Base-by-base conservation (phyloP, 495 filamentous ascomycete genomes). In the Talaromyces borbonicus region DNA sequence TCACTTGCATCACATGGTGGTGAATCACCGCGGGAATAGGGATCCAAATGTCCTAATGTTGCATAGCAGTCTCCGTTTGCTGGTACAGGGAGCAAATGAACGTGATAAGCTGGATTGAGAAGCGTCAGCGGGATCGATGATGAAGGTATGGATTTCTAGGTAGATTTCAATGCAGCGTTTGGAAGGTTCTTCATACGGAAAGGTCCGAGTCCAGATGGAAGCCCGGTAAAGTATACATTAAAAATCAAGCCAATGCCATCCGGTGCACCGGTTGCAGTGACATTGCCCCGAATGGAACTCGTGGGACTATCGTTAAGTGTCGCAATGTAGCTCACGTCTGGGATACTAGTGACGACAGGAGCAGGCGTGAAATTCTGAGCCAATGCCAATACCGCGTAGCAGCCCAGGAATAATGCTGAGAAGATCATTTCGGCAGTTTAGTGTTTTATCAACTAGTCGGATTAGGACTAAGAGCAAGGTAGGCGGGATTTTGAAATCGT, bases 111-210 rank as follows among this genome's bases (percentile, higher is more conserved):
- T 90, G 39, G 14, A 6, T 39, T 29, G 18, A 9, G 11, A 26
- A 26, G 25, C 18, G 16, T 44, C 19, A 43, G 43, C 35, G 5
- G 4, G 9, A 22, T 33, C 11, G 27, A 40, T 49, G 7, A 43
- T 23, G n/a, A n/a, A n/a, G n/a, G n/a, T n/a, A n/a, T n/a, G n/a
- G n/a, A n/a, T n/a, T n/a, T n/a, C n/a, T n/a, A n/a, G n/a, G n/a
- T n/a, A n/a, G n/a, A n/a, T n/a, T n/a, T n/a, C n/a, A n/a, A n/a
- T n/a, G n/a, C n/a, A n/a, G n/a, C n/a, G n/a, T n/a, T n/a, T n/a
- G n/a, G n/a, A n/a, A n/a, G n/a, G n/a, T n/a, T n/a, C n/a, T n/a
- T 77, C 81, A 54, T 75, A 89, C 83, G 52, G 68, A 88, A 88
- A 4, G 85, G 82, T 4, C 83, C 83, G n/a, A 51, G 45, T 20